A percentile compares a stretch with the other conserved stretches of the same genome.
phyloP scores from a whole-genome alignment of 768 basidiomycete species.

The Tricholoma bakamatsutake region DNA sequence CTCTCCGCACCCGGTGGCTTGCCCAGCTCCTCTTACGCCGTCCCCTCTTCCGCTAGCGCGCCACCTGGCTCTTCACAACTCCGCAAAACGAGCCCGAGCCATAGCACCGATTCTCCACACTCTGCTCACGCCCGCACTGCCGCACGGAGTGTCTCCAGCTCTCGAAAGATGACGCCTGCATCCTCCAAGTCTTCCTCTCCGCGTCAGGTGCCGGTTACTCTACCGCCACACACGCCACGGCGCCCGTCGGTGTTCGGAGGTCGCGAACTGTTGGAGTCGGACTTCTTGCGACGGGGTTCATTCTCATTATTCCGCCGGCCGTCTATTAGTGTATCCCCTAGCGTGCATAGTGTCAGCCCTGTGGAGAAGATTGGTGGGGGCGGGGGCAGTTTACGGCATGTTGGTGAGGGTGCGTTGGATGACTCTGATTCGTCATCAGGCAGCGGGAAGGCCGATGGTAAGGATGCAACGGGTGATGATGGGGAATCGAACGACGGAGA shows the following conservation, averaged over 20 bases:
- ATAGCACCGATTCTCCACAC: conserved; percentile 11
- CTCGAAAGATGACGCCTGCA: conserved; percentile 46
- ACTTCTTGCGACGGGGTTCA: conserved; percentile 29
- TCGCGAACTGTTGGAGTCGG: conserved; percentile 29
- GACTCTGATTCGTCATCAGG: conserved; percentile 66
- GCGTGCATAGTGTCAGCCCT: conserved; percentile 31
- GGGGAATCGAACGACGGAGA: conserved; percentile 33
- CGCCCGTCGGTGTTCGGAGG: conserved; percentile 33
- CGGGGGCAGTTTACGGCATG: conserved; percentile 44
- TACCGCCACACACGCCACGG: conserved; percentile 43
- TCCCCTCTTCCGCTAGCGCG: conserved; percentile 15
- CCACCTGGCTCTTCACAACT: conserved; percentile 8
- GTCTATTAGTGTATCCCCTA: conserved; percentile 30
- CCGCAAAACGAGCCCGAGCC: conserved; percentile 22
- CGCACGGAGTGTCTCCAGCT: conserved; percentile 26
- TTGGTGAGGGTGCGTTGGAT: conserved; percentile 73
- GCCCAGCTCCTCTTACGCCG: conserved; percentile 17
- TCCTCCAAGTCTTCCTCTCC: conserved; percentile 60
- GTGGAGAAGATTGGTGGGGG: conserved; percentile 24
- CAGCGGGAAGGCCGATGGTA: conserved; percentile 26
- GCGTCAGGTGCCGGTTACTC: conserved; percentile 30
- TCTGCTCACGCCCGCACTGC: conserved; percentile 13
- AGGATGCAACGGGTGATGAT: conserved; percentile 21
- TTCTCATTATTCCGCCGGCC: conserved; percentile 34
- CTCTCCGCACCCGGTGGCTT: conserved; percentile 38